These are phyloP conservation scores for Sarocladium kiliense DNA, from an alignment of 2,329 filamentous ascomycete genomes.

Conservation along the genomic window DNA sequence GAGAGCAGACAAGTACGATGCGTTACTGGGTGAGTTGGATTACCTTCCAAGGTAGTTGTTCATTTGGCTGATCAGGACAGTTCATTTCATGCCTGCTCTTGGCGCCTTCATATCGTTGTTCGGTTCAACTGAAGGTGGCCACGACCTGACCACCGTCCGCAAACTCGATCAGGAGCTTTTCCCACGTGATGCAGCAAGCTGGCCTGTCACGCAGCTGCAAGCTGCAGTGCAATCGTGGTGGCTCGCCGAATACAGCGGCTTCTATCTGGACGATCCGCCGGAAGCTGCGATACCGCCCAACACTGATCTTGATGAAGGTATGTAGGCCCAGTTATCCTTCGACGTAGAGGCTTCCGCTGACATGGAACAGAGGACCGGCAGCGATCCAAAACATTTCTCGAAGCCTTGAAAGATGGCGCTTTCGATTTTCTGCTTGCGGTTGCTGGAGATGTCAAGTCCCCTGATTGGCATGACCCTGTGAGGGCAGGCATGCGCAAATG, in stretches of 20 bases:
- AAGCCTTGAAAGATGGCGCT: constrained; percentile 79
- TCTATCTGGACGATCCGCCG: constrained; percentile 71
- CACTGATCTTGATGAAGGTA: constrained; percentile 57
- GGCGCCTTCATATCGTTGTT: constrained; percentile 73
- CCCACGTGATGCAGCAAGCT: constrained; percentile 60
- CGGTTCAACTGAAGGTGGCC: constrained; percentile 69
- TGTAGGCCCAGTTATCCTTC: constrained; percentile 19
- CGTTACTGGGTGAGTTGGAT: constrained; percentile 39
- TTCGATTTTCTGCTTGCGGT: constrained; percentile 88
- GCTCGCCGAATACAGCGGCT: constrained; percentile 88
- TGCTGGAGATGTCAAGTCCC: constrained; percentile 72
- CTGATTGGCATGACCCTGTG: constrained; percentile 84
- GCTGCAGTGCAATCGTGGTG: constrained; percentile 79
- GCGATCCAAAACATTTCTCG: constrained; percentile 67
- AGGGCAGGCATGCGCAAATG: constrained; percentile 77
- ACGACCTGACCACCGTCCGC: constrained; percentile 62
- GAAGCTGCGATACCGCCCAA: constrained; percentile 50
- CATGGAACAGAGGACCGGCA: constrained; percentile 56
- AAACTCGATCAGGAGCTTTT: constrained; percentile 65
- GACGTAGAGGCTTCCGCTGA: constrained; percentile 14
- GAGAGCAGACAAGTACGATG: constrained; percentile 72
- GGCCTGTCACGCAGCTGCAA: constrained; percentile 70
- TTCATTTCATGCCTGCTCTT: constrained; percentile 79
- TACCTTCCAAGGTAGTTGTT: background rate
- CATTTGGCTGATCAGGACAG: constrained; percentile 22